Conservation (phyloP, 2,329 filamentous ascomycete genomes). For the Colletotrichum navitas region DNA sequence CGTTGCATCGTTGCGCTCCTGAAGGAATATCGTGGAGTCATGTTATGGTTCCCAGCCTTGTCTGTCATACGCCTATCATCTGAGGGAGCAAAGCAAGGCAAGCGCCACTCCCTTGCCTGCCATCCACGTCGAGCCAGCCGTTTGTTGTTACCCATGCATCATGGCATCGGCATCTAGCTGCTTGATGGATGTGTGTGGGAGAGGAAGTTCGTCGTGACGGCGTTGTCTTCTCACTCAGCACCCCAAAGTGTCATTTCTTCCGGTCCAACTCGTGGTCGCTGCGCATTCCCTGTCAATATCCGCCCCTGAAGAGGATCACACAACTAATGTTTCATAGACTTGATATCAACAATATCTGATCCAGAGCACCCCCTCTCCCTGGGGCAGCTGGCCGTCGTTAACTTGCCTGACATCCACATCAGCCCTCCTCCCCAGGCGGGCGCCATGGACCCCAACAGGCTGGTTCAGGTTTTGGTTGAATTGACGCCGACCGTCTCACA, state of each 20-base stretch:
- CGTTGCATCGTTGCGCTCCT: constrained; percentile 1
- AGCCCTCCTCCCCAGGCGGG: constrained; percentile 72
- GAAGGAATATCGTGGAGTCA: background rate
- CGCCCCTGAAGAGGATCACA: constrained; percentile 43
- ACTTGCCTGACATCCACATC: constrained; percentile 92
- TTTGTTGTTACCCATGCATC: constrained; percentile 13
- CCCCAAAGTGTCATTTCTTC: background rate
- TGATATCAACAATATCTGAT: constrained; percentile 94
- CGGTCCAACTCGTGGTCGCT: constrained; percentile 1
- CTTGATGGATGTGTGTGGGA: constrained; percentile 1
- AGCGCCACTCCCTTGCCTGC: constrained; percentile 13
- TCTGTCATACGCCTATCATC: background rate
- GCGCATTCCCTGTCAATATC: constrained; percentile 10
- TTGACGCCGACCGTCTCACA: constrained; percentile 98
- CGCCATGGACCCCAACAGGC: constrained; percentile 64
- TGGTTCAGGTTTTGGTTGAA: constrained; percentile 83
- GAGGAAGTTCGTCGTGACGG: background rate
- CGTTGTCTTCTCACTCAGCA: constrained; percentile 1
- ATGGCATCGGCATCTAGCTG: constrained; percentile 16
- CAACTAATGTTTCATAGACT: constrained; percentile 69
- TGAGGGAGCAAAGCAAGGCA: constrained; percentile 8
- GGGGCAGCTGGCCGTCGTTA: constrained; percentile 93
- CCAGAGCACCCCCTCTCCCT: constrained; percentile 96
- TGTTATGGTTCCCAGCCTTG: background rate
- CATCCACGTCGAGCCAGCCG: constrained; percentile 1